Evolutionary conservation across 1,284 basidiomycete genomes (phyloP).

Genomic region (Ustanciosporium gigantosporum): DNA sequence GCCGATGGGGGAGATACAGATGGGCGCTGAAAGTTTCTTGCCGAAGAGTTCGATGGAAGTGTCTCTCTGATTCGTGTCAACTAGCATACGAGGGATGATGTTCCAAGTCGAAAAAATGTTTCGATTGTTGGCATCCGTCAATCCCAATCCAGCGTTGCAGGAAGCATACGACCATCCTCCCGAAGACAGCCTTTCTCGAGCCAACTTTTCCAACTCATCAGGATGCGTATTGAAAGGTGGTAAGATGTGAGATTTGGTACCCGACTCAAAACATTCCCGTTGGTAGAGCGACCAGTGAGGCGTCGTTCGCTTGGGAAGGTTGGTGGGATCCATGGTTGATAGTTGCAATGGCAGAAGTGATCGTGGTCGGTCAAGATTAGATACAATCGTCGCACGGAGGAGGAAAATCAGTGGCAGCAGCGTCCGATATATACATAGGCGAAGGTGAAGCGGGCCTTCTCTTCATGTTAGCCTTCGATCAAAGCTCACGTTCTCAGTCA

Average conservation of each 20-base stretch:
- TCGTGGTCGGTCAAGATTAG: not conserved
- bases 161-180: constrained; percentile 68
- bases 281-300: constrained; percentile 69
- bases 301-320: constrained; percentile 66
- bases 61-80: constrained; percentile 69
- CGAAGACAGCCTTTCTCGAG: constrained; percentile 66
- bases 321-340: constrained; percentile 64
- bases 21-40: constrained; percentile 68
- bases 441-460: too few relatives aligned
- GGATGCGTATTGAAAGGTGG: constrained; percentile 62
- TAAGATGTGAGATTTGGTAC: constrained; percentile 5
- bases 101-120: constrained; percentile 48
- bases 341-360: not conserved
- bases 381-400: not conserved
- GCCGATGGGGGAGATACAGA: constrained; percentile 75
- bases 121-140: constrained; percentile 68
- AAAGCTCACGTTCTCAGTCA: too few relatives aligned
- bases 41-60: constrained; percentile 71
- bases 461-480: too few relatives aligned
- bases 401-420: too few relatives aligned
- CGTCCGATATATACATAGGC: too few relatives aligned
- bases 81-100: constrained; percentile 75
- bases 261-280: constrained; percentile 65
- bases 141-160: constrained; percentile 67
- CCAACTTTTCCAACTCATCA: constrained; percentile 66